A percentile compares a stretch with the other conserved stretches of the same genome.
These are phyloP conservation scores for Erysimum cheiranthoides DNA, from an alignment of 345 rosid genomes.

Conservation along the genomic window DNA sequence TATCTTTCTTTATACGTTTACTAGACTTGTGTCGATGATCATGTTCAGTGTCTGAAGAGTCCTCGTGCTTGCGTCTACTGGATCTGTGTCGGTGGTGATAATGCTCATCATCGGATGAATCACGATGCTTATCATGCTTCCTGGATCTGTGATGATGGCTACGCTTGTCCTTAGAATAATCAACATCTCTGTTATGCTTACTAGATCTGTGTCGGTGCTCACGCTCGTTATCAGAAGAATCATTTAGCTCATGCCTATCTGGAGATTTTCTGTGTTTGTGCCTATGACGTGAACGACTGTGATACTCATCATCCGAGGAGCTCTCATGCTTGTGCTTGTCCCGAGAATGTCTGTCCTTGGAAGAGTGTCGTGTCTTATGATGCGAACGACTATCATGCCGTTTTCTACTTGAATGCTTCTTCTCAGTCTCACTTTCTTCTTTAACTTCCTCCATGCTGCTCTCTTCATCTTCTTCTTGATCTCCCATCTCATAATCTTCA, in stretches of 20 bases:
- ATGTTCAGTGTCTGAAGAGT: constrained; percentile 50
- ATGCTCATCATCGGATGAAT: constrained; percentile 54
- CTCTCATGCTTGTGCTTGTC: constrained; percentile 48
- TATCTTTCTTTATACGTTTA: constrained; percentile 54
- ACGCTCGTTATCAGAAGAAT: constrained; percentile 44
- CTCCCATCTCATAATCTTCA: constrained; percentile 54
- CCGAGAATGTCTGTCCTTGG: constrained; percentile 48
- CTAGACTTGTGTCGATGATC: constrained; percentile 43
- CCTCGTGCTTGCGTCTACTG: constrained; percentile 40
- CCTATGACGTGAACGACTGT: constrained; percentile 38
- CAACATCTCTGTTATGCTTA: constrained; percentile 36
- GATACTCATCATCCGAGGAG: constrained; percentile 51
- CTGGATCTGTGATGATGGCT: constrained; percentile 41
- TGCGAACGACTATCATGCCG: constrained; percentile 48
- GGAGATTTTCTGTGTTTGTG: constrained; percentile 36
- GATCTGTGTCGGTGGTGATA: constrained; percentile 42
- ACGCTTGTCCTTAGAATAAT: constrained; percentile 51
- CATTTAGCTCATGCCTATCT: constrained; percentile 39
- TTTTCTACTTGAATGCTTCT: constrained; percentile 57
- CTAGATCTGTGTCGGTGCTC: constrained; percentile 28
- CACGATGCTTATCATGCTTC: constrained; percentile 44
- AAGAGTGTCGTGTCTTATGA: constrained; percentile 55
- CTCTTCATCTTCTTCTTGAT: constrained; percentile 47
- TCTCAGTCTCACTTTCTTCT: constrained; percentile 50
- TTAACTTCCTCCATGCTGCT: constrained; percentile 49